Conservation (phyloP, 192 early-diverging fungal genomes). For the Rhizophagus clarus region DNA sequence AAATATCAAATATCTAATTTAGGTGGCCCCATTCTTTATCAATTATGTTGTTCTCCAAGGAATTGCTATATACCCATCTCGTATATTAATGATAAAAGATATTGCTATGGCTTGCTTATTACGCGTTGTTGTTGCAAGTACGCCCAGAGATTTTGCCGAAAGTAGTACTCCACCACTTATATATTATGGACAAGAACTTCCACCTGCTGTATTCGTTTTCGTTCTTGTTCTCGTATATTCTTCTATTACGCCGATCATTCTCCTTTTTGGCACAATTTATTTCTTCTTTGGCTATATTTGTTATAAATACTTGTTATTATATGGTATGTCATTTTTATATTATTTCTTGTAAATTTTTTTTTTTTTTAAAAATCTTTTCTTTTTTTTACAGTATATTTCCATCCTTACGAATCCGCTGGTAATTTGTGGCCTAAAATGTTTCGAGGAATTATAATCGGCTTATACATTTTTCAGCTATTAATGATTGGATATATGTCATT, state of each 20-base stretch:
- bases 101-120: conserved; percentile 58
- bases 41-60: conserved; percentile 75
- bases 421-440: conserved; percentile 74
- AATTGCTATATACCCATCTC: conserved; percentile 68
- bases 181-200: conserved; percentile 71
- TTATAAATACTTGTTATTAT: conserved; percentile 76
- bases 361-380: conserved; percentile 3
- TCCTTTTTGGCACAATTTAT: conserved; percentile 70
- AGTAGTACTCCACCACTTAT: conserved; percentile 69
- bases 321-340: conserved; percentile 42
- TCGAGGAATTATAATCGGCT: conserved; percentile 63
- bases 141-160: conserved; percentile 80
- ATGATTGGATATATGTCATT: conserved; percentile 67
- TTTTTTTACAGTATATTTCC: conserved; percentile 69
- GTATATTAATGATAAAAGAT: conserved; percentile 68
- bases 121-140: conserved; percentile 65
- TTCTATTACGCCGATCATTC: conserved; percentile 71
- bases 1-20: conserved; percentile 13
- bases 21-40: conserved; percentile 78
- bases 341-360: conserved; percentile 1
- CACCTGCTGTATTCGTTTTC: conserved; percentile 72
- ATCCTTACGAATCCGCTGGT: conserved; percentile 73
- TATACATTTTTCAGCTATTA: conserved; percentile 68
- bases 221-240: conserved; percentile 77
- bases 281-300: conserved; percentile 67